Evolutionary conservation across 441 rosid genomes (phyloP).

Genomic region (Macaranga tanarius): DNA sequence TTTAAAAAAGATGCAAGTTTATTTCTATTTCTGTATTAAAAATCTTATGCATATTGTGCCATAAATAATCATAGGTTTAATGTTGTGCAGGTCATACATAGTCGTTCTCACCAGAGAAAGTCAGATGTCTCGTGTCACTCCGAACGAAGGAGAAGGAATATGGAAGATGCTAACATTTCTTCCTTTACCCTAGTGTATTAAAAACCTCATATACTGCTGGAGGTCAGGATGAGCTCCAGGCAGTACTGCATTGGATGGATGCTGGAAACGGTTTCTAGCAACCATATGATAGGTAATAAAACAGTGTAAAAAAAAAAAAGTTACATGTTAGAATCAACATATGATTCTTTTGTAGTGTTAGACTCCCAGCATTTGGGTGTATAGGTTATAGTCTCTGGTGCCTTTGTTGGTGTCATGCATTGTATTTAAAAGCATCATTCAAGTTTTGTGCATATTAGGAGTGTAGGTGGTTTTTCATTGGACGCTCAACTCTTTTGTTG

Average conservation of each 20-base stretch:
- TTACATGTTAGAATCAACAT: slow-evolving; percentile 57
- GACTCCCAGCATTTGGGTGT: slow-evolving; percentile 62
- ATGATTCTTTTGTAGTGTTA: slow-evolving; percentile 62
- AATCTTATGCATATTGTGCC: background rate
- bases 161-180: slow-evolving; percentile 45
- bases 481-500: slow-evolving; percentile 23
- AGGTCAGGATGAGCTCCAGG: slow-evolving; percentile 43
- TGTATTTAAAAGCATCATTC: slow-evolving; percentile 39
- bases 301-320: slow-evolving; percentile 23
- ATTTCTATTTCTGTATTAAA: background rate
- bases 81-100: slow-evolving; percentile 60
- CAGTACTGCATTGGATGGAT: slow-evolving; percentile 45
- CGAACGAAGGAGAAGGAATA: slow-evolving; percentile 43
- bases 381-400: slow-evolving; percentile 47
- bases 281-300: slow-evolving; percentile 36
- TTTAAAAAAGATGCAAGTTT: background rate
- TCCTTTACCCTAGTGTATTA: slow-evolving; percentile 42
- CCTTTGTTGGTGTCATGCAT: slow-evolving; percentile 49
- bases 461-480: slow-evolving; percentile 26
- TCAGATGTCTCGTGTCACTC: slow-evolving; percentile 54
- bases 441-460: slow-evolving; percentile 46
- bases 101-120: slow-evolving; percentile 71
- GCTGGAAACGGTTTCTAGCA: slow-evolving; percentile 51
- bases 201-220: slow-evolving; percentile 34
- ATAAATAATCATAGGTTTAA: background rate